Conservation (phyloP, 2,329 filamentous ascomycete species). For the Pyricularia pennisetigena region DNA sequence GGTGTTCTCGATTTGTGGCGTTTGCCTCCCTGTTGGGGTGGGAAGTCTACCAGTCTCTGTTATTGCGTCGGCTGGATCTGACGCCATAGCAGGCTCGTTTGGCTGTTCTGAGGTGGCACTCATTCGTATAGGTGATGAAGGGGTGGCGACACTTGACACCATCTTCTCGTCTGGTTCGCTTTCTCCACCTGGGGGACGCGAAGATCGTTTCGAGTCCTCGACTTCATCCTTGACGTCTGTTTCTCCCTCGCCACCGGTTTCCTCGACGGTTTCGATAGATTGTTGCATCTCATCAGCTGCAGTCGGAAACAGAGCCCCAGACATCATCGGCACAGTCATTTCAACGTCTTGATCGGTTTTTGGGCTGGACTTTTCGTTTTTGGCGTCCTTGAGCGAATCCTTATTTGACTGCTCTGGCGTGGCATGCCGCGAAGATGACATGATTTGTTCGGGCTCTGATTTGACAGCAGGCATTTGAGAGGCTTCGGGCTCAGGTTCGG, state of each 20-base stretch:
- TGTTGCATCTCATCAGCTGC: not conserved
- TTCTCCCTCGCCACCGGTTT: not conserved
- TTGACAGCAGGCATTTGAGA: not conserved
- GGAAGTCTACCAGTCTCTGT: not conserved
- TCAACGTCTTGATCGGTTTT: not conserved
- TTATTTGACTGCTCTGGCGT: not conserved
- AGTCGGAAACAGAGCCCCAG: not conserved
- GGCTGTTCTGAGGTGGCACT: not conserved
- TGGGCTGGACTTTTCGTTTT: not conserved
- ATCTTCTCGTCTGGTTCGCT: not conserved
- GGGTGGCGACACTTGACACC: not conserved
- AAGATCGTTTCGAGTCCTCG: not conserved
- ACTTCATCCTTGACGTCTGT: not conserved
- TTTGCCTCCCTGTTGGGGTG: not conserved
- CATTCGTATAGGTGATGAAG: not conserved
- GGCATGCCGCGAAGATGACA: not conserved
- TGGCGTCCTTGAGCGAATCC: not conserved
- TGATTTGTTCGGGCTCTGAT: not conserved
- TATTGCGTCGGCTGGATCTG: not conserved
- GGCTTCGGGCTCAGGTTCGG: not conserved
- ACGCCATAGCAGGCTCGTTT: not conserved
- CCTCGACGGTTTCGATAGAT: not conserved
- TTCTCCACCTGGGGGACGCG: not conserved
- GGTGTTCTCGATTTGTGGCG: not conserved
- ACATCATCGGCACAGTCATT: not conserved